phyloP scores from a whole-genome alignment of 2,329 filamentous ascomycete species.

The Lecanosticta acicola region DNA sequence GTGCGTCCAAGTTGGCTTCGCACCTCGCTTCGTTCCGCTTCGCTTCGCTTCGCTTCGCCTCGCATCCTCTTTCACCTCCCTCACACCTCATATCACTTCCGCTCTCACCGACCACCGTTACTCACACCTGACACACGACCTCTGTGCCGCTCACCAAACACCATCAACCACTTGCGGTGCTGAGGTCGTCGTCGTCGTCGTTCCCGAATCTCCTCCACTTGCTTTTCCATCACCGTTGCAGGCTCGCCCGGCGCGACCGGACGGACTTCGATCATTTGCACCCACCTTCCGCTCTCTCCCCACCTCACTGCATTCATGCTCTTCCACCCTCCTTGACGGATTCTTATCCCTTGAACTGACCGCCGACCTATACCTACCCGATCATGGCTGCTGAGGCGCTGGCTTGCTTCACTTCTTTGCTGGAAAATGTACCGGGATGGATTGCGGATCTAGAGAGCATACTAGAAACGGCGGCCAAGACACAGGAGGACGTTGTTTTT shows the following conservation, averaged over 20 bases:
- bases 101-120: background rate
- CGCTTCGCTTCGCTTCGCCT: too few species aligned
- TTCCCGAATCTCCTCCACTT: too few species aligned
- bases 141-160: background rate
- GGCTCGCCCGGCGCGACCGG: slow-evolving; percentile 5
- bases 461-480: slow-evolving; percentile 20
- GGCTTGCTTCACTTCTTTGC: slow-evolving; percentile 25
- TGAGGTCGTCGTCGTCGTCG: background rate
- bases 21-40: too few species aligned
- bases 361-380: background rate
- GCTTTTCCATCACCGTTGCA: slow-evolving; percentile 1
- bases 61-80: background rate
- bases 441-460: slow-evolving; percentile 30
- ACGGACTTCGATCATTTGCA: slow-evolving; percentile 2
- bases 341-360: background rate
- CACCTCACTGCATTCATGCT: slow-evolving; percentile 5
- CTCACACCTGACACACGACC: too few species aligned
- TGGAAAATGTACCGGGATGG: slow-evolving; percentile 30
- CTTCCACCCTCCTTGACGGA: background rate
- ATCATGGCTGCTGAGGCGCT: slow-evolving; percentile 31
- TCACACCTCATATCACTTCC: slow-evolving; percentile 6
- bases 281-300: slow-evolving; percentile 4
- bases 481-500: slow-evolving; percentile 26
- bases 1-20: too few species aligned
- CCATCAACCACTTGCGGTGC: background rate